Evolutionary conservation across 306 rosid genomes (phyloP).

Genomic region (Morella rubra): DNA sequence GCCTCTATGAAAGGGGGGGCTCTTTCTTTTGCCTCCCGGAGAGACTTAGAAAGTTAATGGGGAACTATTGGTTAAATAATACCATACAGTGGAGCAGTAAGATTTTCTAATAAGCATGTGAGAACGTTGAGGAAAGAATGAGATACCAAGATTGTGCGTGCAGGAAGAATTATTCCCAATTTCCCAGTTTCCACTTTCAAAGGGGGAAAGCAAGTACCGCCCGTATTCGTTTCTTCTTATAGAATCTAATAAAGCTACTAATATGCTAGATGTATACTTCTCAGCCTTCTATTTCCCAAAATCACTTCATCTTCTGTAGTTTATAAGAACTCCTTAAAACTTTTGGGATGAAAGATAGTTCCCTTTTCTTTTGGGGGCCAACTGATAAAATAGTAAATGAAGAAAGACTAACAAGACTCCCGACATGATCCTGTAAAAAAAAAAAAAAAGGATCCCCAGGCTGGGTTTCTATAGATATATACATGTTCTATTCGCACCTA

Average conservation of each 20-base stretch:
- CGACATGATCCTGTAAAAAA: too few species aligned
- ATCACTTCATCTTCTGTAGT: neutral
- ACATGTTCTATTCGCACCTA: neutral
- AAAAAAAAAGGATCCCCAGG: neutral
- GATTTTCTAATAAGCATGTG: conserved; percentile 24
- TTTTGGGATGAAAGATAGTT: neutral
- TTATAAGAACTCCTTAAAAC: neutral
- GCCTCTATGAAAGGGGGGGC: conserved; percentile 1
- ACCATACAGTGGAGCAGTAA: conserved; percentile 9
- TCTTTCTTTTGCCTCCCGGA: conserved; percentile 4
- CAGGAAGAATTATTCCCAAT: conserved; percentile 34
- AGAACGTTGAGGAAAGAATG: conserved; percentile 37
- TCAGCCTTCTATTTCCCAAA: conserved; percentile 3
- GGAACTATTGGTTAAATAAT: conserved; percentile 18
- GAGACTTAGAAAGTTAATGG: conserved; percentile 27
- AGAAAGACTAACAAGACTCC: neutral
- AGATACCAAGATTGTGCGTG: conserved; percentile 50
- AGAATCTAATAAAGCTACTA: conserved; percentile 26
- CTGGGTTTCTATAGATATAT: neutral
- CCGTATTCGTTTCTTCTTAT: conserved; percentile 25
- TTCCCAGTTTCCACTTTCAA: conserved; percentile 32
- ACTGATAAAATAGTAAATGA: neutral
- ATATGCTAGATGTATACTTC: conserved; percentile 6
- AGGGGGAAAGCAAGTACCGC: conserved; percentile 9
- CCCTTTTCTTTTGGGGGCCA: too few species aligned